Evolutionary conservation across 2,329 filamentous ascomycete genomes (phyloP), one percentile per base, ranked within the genome.

Genomic region (Cercospora berteroae): DNA sequence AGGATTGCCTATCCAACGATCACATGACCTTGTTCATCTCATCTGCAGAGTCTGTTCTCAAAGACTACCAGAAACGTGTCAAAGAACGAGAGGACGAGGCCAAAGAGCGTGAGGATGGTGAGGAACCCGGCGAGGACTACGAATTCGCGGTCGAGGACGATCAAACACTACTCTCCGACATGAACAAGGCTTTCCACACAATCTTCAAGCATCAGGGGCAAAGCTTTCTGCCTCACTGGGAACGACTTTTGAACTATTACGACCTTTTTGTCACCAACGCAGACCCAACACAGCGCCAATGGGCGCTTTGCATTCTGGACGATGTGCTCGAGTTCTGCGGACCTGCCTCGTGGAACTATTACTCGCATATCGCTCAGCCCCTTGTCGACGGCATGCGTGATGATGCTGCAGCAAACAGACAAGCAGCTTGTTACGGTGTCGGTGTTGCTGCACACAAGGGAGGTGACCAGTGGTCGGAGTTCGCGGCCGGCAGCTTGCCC

Each of bases 161-260:
- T 77, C 94, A 98, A 81, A 97, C 93, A 23, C 85, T 99, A 18
- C 86, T 99, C 52, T 97, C 94, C 1, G 95, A 99, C 77, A 99
- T 99, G 95, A 99, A 99, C 87, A 99, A 99, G 84, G 94, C 95
- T 0, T 99, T 96, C 86, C 95, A 99, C 81, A 94, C 93, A 68
- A 93, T 99, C 72, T 99, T 99, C 86, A 98, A 98, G 84, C 94
- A 97, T 82, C 93, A 97, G 78, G 92, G 92, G 25, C 85, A 88
- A 9, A 83, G 86, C 10, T 99, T 99, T 84, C 85, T 99, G 63
- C 90, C 89, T 5, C 85, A 92, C 50, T 99, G 94, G 94, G 91
- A 97, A 78, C 87, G 88, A 63, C 85, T 99, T 25, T 88, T 97
- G 79, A 83, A 86, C 10, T 96, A 93, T 65, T 98, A 98, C 79